Base-by-base conservation (phyloP, 2,329 filamentous ascomycete genomes). In the Apiospora hydei region DNA sequence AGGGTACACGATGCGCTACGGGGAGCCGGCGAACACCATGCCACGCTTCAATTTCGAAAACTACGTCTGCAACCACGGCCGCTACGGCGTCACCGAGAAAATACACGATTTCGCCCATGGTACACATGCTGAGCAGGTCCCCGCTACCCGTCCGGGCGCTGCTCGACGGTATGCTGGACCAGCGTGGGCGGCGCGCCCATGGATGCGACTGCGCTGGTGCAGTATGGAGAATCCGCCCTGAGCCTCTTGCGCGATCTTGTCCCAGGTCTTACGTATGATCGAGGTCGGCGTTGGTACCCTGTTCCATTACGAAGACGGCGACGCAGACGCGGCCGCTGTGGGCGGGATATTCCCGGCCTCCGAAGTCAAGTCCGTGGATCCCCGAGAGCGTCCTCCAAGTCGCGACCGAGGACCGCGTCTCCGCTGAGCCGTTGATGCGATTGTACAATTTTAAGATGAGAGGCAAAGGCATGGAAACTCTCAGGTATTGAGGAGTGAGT, bases 11-110 rank as follows among this genome's bases (percentile, higher is more conserved):
- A 80, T 87, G 3, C 83, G 84, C 24, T 81, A 83, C 30, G 85
- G 85, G 13, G 79, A 84, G 53, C 82, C 83, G 85, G n/a, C n/a
- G n/a, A n/a, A n/a, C n/a, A n/a, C n/a, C n/a, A n/a, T n/a, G n/a
- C n/a, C 72, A 81, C 83, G 85, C 18, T 88, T 85, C 75, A 80
- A 84, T 26, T 74, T 82, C 10, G 77, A 79, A 13, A 80, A 81
- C 26, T 86, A 84, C 75, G 72, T 85, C 46, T 75, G 82, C 3
- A 80, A 81, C 26, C 74, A 86, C 46, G 77, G 81, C 44, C 79
- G 81, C 41, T 85, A 82, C 74, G 75, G 80, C 38, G 86, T 88
- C 75, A 86, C 85, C 1, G 86, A 88, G 76, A n/a, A 84, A 82
- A 0, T 84, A 84, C 71, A 81, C 86, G 69, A 83, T 86, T 13